Conservation (phyloP, 1,139 yeast species). For the Sugiyamaella xylanicola region DNA sequence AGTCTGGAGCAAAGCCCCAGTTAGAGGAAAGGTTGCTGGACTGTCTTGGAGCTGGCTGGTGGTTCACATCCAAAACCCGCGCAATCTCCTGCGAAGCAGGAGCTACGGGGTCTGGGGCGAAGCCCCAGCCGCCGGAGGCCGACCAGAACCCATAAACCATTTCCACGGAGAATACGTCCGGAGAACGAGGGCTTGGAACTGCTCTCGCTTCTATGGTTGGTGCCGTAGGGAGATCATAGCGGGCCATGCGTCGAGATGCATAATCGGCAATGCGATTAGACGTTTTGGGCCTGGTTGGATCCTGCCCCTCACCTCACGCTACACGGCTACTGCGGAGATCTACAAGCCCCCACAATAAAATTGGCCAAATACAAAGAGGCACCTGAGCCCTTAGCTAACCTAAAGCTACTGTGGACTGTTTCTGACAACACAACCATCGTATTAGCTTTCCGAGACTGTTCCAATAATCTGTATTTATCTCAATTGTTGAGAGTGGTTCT, state of each 20-base stretch:
- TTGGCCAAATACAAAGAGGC: neutral
- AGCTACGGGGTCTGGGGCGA: neutral
- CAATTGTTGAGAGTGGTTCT: neutral
- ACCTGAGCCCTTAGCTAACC: neutral
- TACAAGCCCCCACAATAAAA: constrained; percentile 5
- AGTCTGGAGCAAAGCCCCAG: neutral
- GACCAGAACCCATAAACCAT: too few relatives aligned
- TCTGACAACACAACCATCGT: neutral
- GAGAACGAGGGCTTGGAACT: too few relatives aligned
- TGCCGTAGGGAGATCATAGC: constrained; percentile 1
- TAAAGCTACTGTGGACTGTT: neutral
- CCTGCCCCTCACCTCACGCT: constrained; percentile 5
- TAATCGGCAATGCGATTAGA: neutral
- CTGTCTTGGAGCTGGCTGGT: too few relatives aligned
- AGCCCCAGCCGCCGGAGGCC: too few relatives aligned
- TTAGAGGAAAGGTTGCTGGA: neutral
- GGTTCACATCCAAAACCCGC: too few relatives aligned
- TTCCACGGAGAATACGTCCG: too few relatives aligned
- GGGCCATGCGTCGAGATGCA: constrained; percentile 1
- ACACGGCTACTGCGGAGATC: constrained; percentile 9
- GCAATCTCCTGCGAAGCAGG: neutral
- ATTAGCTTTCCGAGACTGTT: neutral
- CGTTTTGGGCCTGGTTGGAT: constrained; percentile 3
- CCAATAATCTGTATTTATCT: neutral
- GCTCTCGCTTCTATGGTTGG: constrained; percentile 2